Base-by-base conservation (phyloP, 108 stramenopile genomes). In the Pseudonitzschia multiseries region DNA sequence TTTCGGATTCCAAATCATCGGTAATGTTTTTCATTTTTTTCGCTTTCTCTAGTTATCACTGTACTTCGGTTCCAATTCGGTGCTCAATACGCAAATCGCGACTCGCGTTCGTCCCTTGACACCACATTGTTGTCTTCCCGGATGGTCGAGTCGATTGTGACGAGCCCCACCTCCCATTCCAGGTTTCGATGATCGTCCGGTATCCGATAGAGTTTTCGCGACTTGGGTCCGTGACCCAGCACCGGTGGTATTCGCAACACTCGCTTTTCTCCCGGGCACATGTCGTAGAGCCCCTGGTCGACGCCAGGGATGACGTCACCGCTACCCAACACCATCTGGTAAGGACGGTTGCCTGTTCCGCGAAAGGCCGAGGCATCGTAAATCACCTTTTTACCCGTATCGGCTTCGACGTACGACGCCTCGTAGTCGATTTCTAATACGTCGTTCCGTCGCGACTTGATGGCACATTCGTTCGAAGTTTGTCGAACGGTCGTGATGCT, bases 221-320 rank as follows among this genome's bases (percentile, higher is more conserved):
- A 84, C n/a, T 68, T 33, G 3, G 57, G 56, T 8, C 87, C 83
- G 56, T 88, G 85, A 1, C 68, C 84, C 40, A 88, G 46, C 8
- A 32, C 17, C 10, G 80, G 75, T n/a, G 87, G 84, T 12, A 88
- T 80, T 29, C 69, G 56, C 15, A 85, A 12, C 50, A 59, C 56
- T 17, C 87, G 80, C 0, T 72, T 50, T 73, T 88, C 87, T 8
- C 87, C 87, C 0, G 84, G 84, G 44, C 87, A 85, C 87, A 88
- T 88, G 14, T 83, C 84, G 46, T 79, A 83, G 61, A 83, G 44
- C 13, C 83, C 87, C 40, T 73, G 80, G 74, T 88, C 87, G 0
- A 88, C 87, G 1, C 87, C 87, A 12, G 80, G 74, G 24, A 88
- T 76, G 46, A 88, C 73, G 57, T 84, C 87, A 0, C 84, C 84